Evolutionary conservation across 176 grass and related monocot genomes (phyloP).

Genomic region (Otatea glauca): DNA sequence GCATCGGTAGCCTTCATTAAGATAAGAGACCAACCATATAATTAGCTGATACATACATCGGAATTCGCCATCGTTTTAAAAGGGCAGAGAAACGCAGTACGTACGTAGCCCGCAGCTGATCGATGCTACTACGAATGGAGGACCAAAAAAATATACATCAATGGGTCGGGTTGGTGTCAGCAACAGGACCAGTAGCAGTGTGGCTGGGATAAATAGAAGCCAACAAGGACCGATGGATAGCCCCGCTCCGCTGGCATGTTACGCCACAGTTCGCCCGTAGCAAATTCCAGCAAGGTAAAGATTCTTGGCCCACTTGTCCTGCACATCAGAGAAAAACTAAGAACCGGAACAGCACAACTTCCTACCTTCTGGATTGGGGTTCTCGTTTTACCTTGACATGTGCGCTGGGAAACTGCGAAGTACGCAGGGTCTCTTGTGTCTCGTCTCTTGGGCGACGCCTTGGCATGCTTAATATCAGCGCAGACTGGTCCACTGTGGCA

Average conservation of each 20-base stretch:
- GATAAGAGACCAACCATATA: constrained; percentile 11
- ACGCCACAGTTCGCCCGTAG: constrained; percentile 84
- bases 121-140: constrained; percentile 12
- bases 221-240: not conserved
- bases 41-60: constrained; percentile 25
- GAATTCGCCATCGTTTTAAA: constrained; percentile 7
- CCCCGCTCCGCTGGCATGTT: not conserved
- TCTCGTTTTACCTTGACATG: constrained; percentile 61
- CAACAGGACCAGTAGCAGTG: not conserved
- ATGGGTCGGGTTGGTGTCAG: constrained; percentile 13
- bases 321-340: not conserved
- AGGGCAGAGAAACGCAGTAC: not conserved
- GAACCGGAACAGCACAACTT: not conserved
- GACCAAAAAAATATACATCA: constrained; percentile 30
- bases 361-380: not conserved
- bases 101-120: constrained; percentile 15
- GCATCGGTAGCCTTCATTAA: not conserved
- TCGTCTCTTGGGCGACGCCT: constrained; percentile 65
- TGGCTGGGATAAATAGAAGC: not conserved
- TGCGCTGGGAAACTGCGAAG: constrained; percentile 64
- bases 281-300: constrained; percentile 83
- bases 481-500: constrained; percentile 69
- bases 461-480: constrained; percentile 68
- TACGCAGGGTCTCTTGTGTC: constrained; percentile 74
- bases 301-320: constrained; percentile 81